Evolutionary conservation across 192 early-diverging fungal genomes (phyloP).

Genomic region (Mortierella alpina): DNA sequence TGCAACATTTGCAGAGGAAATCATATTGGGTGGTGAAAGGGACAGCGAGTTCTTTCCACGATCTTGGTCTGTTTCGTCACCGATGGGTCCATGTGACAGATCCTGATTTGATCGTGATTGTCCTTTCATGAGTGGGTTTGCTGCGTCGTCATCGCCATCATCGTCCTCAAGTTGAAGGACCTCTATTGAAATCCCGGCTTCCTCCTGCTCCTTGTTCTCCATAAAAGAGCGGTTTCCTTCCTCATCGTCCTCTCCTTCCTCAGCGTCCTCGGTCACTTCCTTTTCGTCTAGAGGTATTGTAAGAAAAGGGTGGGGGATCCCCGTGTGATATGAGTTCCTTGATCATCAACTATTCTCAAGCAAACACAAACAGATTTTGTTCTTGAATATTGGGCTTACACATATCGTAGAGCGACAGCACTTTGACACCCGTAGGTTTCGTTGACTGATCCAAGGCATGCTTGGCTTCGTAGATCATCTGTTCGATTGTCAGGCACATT

Average conservation of each 20-base stretch:
- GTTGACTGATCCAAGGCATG: constrained; percentile 33
- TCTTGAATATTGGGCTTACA: constrained; percentile 15
- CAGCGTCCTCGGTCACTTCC: constrained; percentile 13
- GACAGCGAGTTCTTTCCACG: not conserved
- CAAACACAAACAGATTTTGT: not conserved
- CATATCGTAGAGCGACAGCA: constrained; percentile 39
- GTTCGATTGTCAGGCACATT: constrained; percentile 36
- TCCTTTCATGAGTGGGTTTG: not conserved
- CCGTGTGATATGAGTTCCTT: no score
- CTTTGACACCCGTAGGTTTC: constrained; percentile 37
- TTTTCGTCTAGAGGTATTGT: constrained; percentile 10
- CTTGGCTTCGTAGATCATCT: constrained; percentile 41
- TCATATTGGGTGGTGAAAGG: constrained; percentile 1
- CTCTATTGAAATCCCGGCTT: constrained; percentile 12
- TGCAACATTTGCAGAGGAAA: constrained; percentile 6
- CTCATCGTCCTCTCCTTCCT: constrained; percentile 6
- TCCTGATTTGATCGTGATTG: not conserved
- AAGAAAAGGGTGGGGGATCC: not conserved
- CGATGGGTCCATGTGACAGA: not conserved
- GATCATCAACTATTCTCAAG: not conserved
- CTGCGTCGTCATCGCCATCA: not conserved
- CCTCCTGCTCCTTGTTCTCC: not conserved
- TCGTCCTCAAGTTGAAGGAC: constrained; percentile 3
- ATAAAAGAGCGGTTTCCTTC: constrained; percentile 5
- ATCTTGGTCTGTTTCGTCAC: not conserved